A percentile compares a stretch with the other conserved stretches of the same genome.
Conservation (phyloP, 2,329 filamentous ascomycete species). For the Lachnellula occidentalis region DNA sequence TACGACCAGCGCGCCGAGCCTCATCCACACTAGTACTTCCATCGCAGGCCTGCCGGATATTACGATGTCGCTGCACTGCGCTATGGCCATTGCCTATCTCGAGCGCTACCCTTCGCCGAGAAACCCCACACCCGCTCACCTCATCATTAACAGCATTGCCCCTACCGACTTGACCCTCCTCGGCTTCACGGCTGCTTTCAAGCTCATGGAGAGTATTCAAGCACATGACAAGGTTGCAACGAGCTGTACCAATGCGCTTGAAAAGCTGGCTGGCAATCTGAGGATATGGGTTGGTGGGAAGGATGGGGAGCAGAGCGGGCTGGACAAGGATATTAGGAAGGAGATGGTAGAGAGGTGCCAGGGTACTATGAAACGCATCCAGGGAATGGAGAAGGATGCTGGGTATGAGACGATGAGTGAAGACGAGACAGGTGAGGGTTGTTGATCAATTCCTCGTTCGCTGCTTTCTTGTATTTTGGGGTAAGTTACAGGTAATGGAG, state of each 20-base stretch:
- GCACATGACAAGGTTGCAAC: constrained; percentile 43
- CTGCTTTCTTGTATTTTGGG: neutral
- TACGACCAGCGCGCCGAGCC: constrained; percentile 28
- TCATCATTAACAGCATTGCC: constrained; percentile 45
- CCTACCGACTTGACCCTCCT: constrained; percentile 43
- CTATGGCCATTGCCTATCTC: constrained; percentile 56
- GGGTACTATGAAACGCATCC: constrained; percentile 48
- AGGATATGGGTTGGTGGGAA: constrained; percentile 56
- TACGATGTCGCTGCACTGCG: constrained; percentile 52
- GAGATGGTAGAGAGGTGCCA: constrained; percentile 52
- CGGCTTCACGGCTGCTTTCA: constrained; percentile 54
- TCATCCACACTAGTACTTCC: constrained; percentile 43
- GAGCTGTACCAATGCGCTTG: constrained; percentile 44
- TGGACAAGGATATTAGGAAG: constrained; percentile 47
- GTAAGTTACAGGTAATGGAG: too few species aligned
- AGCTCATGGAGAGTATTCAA: constrained; percentile 50
- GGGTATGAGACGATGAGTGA: constrained; percentile 56
- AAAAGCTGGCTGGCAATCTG: constrained; percentile 51
- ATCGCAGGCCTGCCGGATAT: constrained; percentile 46
- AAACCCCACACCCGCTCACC: constrained; percentile 40
- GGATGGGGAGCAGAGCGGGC: constrained; percentile 45
- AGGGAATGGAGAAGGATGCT: constrained; percentile 57
- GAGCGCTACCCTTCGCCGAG: constrained; percentile 38
- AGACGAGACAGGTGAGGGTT: constrained; percentile 25
- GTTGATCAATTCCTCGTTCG: constrained; percentile 10